phyloP scores from a whole-genome alignment of 768 basidiomycete species.

The Russula sp. region DNA sequence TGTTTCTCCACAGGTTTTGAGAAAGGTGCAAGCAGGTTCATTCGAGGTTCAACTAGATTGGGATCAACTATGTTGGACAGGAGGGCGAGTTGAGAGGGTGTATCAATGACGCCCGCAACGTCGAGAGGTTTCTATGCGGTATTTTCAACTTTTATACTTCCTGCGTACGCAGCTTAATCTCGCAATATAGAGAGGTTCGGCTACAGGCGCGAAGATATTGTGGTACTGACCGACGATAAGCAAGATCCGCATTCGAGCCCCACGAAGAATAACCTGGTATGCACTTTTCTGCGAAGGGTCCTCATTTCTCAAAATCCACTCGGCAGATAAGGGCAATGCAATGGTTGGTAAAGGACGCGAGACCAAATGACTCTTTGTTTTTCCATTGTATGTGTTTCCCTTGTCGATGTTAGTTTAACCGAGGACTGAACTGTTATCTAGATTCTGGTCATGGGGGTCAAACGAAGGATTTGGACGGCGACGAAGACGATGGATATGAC shows the following conservation, averaged over 20 bases:
- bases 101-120: conserved; percentile 55
- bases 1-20: conserved; percentile 23
- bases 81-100: conserved; percentile 44
- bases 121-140: conserved; percentile 43
- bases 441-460: conserved; percentile 98
- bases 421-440: conserved; percentile 26
- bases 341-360: conserved; percentile 52
- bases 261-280: conserved; percentile 48
- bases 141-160: background rate
- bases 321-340: conserved; percentile 44
- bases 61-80: conserved; percentile 48
- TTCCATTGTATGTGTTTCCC: conserved; percentile 39
- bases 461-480: conserved; percentile 67
- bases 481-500: conserved; percentile 74
- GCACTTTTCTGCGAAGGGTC: background rate
- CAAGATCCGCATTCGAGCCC: conserved; percentile 41
- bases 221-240: conserved; percentile 51
- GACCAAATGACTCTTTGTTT: conserved; percentile 49
- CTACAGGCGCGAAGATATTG: conserved; percentile 51
- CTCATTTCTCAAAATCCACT: background rate
- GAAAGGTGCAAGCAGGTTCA: background rate
- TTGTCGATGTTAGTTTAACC: background rate
- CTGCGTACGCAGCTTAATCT: background rate
- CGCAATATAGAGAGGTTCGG: conserved; percentile 34
- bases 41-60: conserved; percentile 35